These are phyloP conservation scores for Magnolia changhungtana DNA, from an alignment of 164 flowering plant species.

Conservation along the genomic window DNA sequence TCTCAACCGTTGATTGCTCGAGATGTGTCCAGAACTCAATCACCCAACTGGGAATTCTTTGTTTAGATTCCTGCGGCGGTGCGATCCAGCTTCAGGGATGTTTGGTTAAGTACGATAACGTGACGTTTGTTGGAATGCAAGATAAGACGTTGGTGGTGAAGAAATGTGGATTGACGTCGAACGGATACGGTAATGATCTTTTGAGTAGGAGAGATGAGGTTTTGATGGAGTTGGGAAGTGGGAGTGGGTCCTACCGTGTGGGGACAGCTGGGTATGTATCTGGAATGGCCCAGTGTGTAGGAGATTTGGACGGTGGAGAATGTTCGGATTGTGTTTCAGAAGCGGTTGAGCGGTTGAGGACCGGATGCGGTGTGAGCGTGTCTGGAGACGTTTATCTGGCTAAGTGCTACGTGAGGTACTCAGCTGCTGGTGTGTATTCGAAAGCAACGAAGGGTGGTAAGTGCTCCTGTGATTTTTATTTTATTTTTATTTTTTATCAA, in stretches of 20 bases:
- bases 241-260: slow-evolving; percentile 49
- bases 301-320: slow-evolving; percentile 58
- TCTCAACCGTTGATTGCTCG: slow-evolving; percentile 77
- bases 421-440: slow-evolving; percentile 27
- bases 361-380: slow-evolving; percentile 50
- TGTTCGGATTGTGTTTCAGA: slow-evolving; percentile 70
- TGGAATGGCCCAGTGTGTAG: slow-evolving; percentile 84
- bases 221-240: slow-evolving; percentile 31
- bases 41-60: slow-evolving; percentile 44
- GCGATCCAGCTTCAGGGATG: slow-evolving; percentile 73
- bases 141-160: slow-evolving; percentile 70
- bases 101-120: slow-evolving; percentile 72
- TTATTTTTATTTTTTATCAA: neutral
- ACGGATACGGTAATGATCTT: slow-evolving; percentile 34
- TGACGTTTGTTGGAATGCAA: slow-evolving; percentile 53
- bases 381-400: slow-evolving; percentile 79
- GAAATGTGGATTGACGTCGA: slow-evolving; percentile 55
- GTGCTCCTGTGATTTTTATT: neutral
- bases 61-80: slow-evolving; percentile 59
- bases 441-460: neutral
- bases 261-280: slow-evolving; percentile 58
- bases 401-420: slow-evolving; percentile 79
- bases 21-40: slow-evolving; percentile 58
- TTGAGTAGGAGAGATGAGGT: slow-evolving; percentile 57
- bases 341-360: slow-evolving; percentile 56